Conservation (phyloP, 2,329 filamentous ascomycete species). For the Xylariales sp. region DNA sequence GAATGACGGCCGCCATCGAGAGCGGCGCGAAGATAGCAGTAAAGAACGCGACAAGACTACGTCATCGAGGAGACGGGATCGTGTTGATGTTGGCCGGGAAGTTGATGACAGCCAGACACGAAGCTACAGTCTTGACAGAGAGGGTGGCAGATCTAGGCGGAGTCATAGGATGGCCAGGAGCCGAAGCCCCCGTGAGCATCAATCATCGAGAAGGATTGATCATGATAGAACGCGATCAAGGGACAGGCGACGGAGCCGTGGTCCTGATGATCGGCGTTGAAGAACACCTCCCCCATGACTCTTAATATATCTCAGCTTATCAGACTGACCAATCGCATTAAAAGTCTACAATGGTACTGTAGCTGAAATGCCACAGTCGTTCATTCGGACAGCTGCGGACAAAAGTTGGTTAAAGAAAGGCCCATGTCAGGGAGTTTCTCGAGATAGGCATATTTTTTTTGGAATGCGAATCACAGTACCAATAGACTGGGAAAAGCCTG, state of each 20-base stretch:
- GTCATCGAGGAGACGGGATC: constrained; percentile 12
- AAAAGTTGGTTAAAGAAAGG: too few relatives aligned
- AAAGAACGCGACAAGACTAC: constrained; percentile 16
- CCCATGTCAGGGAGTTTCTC: too few relatives aligned
- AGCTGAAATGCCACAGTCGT: too few relatives aligned
- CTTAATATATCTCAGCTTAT: too few relatives aligned
- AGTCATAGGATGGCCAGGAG: constrained; percentile 17
- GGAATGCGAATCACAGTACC: too few relatives aligned
- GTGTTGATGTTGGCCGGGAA: constrained; percentile 4
- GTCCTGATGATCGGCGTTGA: constrained; percentile 13
- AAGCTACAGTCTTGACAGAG: neutral
- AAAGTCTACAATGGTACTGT: too few relatives aligned
- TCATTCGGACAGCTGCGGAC: too few relatives aligned
- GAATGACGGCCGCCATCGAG: neutral
- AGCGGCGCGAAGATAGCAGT: constrained; percentile 15
- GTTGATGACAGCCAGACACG: neutral
- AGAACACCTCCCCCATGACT: neutral
- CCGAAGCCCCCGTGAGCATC: constrained; percentile 18
- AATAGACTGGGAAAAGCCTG: too few relatives aligned
- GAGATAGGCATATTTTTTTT: too few relatives aligned
- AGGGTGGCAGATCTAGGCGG: constrained; percentile 7
- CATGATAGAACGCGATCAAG: constrained; percentile 17
- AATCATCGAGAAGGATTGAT: constrained; percentile 16
- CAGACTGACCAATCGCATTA: too few relatives aligned
- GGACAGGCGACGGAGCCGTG: constrained; percentile 20